phyloP scores from a whole-genome alignment of 1,284 basidiomycete species.

The Serendipita sp. region DNA sequence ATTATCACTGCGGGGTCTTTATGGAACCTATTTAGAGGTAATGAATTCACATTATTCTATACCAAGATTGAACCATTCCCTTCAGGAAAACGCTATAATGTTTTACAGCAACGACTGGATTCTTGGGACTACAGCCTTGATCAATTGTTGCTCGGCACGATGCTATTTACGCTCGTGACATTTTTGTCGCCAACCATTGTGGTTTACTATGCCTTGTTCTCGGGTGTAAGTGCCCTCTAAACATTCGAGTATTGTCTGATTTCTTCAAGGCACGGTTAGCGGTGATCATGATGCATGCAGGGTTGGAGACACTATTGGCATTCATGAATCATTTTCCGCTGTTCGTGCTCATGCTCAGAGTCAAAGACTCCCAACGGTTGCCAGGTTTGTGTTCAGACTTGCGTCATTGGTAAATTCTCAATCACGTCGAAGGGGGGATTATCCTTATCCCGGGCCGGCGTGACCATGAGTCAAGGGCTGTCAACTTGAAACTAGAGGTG shows the following conservation, averaged over 20 bases:
- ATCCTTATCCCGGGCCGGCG: slow-evolving; percentile 15
- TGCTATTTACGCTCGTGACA: slow-evolving; percentile 82
- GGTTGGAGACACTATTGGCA: slow-evolving; percentile 48
- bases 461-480: not conserved
- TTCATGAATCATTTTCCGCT: slow-evolving; percentile 85
- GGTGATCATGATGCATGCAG: slow-evolving; percentile 44
- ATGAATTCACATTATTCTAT: slow-evolving; percentile 3
- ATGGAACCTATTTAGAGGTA: slow-evolving; percentile 91
- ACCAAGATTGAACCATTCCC: not conserved
- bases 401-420: not conserved
- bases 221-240: slow-evolving; percentile 35
- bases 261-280: slow-evolving; percentile 43
- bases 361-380: slow-evolving; percentile 72
- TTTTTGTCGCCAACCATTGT: slow-evolving; percentile 86
- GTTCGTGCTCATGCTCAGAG: slow-evolving; percentile 73
- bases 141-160: slow-evolving; percentile 85
- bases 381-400: slow-evolving; percentile 41
- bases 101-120: slow-evolving; percentile 70
- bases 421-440: slow-evolving; percentile 21
- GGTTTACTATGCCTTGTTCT: slow-evolving; percentile 76
- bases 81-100: slow-evolving; percentile 74
- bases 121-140: slow-evolving; percentile 86
- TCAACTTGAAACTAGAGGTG: not conserved
- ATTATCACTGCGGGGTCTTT: slow-evolving; percentile 51
- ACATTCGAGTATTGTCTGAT: not conserved